Evolutionary conservation across 306 rosid genomes (phyloP).

Genomic region (Canavalia gladiata): DNA sequence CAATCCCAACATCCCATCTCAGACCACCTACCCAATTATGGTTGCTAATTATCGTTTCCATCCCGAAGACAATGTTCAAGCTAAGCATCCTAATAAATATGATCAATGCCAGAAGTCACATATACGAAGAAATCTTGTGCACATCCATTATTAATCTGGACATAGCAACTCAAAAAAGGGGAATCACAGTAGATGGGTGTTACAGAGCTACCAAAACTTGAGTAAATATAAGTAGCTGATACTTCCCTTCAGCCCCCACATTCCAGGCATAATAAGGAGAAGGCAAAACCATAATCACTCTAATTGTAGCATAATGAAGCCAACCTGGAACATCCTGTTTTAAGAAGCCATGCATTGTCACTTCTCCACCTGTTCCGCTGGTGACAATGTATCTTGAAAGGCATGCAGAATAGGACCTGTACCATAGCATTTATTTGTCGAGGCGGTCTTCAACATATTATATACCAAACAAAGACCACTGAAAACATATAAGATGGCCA

Average conservation of each 20-base stretch:
- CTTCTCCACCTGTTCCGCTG: constrained; percentile 96
- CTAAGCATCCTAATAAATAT: constrained; percentile 86
- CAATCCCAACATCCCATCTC: constrained; percentile 76
- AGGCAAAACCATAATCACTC: constrained; percentile 84
- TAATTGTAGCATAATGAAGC: constrained; percentile 92
- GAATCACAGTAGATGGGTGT: constrained; percentile 93
- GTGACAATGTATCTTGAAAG: constrained; percentile 79
- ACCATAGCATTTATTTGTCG: constrained; percentile 72
- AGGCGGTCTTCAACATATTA: constrained; percentile 69
- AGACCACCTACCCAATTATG: constrained; percentile 85
- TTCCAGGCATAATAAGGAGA: constrained; percentile 91
- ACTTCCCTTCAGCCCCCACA: constrained; percentile 94
- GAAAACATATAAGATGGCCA: constrained; percentile 75
- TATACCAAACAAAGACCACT: constrained; percentile 83
- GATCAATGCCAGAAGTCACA: constrained; percentile 70
- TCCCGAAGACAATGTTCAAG: constrained; percentile 76
- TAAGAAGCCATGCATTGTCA: constrained; percentile 70
- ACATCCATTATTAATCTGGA: constrained; percentile 88
- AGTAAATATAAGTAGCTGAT: constrained; percentile 82
- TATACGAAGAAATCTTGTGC: constrained; percentile 75
- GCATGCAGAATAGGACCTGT: constrained; percentile 73
- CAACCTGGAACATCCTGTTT: constrained; percentile 91
- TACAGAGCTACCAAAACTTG: constrained; percentile 87
- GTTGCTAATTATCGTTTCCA: constrained; percentile 86
- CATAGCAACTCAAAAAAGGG: constrained; percentile 85